Percentiles rank a stretch among this genome's conserved stretches.
Conservation (phyloP, 768 basidiomycete genomes). For the Tylopilus subfusipes region DNA sequence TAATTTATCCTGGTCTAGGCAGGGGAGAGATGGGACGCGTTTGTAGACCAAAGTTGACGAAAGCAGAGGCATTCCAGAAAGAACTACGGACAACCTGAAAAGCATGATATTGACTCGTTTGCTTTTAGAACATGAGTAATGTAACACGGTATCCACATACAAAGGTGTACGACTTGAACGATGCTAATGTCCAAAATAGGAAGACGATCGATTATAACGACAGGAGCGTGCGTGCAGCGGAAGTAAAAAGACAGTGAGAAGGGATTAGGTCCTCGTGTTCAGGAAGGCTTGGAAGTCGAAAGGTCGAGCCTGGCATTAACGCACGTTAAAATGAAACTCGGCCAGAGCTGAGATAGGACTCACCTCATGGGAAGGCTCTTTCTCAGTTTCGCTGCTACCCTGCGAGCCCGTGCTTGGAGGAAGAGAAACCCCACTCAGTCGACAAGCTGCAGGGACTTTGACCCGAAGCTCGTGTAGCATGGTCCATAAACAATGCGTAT, state of each 20-base stretch:
- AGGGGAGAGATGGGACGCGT: not conserved
- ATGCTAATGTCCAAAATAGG: conserved; percentile 15
- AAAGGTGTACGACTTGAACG: conserved; percentile 10
- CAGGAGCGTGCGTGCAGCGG: not conserved
- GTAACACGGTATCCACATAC: conserved; percentile 21
- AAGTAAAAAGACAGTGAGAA: not conserved
- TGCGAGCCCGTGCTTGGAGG: conserved; percentile 36
- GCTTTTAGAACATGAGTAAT: conserved; percentile 28
- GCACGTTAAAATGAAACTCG: not conserved
- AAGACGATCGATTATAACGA: conserved; percentile 1
- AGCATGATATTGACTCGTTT: not conserved
- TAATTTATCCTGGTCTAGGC: not conserved
- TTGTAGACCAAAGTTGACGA: not conserved
- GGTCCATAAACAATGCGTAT: conserved; percentile 62
- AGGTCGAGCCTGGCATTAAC: conserved; percentile 37
- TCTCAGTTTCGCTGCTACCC: conserved; percentile 28
- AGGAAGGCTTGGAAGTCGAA: conserved; percentile 57
- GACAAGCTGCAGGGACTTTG: conserved; percentile 38
- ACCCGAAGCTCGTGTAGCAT: conserved; percentile 48
- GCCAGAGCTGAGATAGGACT: not conserved
- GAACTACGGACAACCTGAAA: not conserved
- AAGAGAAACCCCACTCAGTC: conserved; percentile 43
- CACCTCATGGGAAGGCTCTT: conserved; percentile 38
- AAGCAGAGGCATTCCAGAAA: not conserved
- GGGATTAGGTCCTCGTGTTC: conserved; percentile 41